Base-by-base conservation (phyloP, 129 eudicot species). In the Tagetes patula region DNA sequence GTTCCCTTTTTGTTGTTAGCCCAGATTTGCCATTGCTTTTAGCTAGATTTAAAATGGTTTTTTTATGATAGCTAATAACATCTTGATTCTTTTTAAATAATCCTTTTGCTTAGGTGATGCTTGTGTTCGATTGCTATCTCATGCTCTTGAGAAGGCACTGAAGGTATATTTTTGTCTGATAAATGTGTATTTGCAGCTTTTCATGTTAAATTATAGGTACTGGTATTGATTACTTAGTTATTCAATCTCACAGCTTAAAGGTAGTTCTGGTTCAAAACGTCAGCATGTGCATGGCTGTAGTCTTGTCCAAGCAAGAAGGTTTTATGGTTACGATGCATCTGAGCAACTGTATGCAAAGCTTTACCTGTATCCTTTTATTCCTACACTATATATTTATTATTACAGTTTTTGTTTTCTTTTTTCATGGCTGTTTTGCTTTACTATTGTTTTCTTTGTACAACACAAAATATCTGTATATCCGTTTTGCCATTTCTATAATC, bases 271-370 rank as follows among this genome's bases (percentile, higher is more conserved):
- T 74, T 88, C 91, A 61, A 95, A 90, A 84, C 96, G 96, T 49
- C 99, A 95, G 72, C 99, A 95, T 82, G 96, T 95, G 75, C 99
- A 95, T 80, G 86, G 91, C 75, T 90, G 99, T 82, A 84, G 87
- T 72, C 68, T 95, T 77, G 99, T 95, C 36, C 93, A 87, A 38
- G 96, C 96, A 58, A 86, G 68, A 82, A 95, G 82, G 88, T 79
- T 88, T 53, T 95, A 95, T 67, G 99, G 96, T 38, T 95, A 90
- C 80, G 93, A 90, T 88, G 82, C 91, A 53, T 83, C 88, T 30
- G 99, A 90, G 84, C 96, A 95, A 81, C 87, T 86, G 7, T 95
- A 85, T 70, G 82, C 85, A 27, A 95, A 95, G 85, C 90, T 95
- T 53, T 88, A 90, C 70, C 83, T 95, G 97, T 95, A 95, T 90